A percentile compares a stretch with the other conserved stretches of the same genome.
phyloP scores from a whole-genome alignment of 2,329 filamentous ascomycete genomes.

The Botrytis sinoallii region DNA sequence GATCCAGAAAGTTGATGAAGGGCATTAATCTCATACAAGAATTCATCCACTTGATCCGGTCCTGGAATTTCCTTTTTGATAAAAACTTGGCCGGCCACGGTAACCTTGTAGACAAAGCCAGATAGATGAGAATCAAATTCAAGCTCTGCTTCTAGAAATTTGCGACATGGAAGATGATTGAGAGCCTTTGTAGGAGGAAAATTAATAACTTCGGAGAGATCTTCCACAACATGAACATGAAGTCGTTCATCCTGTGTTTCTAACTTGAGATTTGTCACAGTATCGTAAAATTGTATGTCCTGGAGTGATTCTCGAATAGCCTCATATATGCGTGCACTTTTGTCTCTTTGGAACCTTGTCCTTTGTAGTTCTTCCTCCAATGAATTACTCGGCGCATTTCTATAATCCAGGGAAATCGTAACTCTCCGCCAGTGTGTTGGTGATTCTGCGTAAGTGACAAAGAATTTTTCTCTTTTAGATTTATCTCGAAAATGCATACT shows the following conservation, averaged over 20 bases:
- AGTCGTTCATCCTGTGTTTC: conserved; percentile 83
- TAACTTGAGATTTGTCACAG: conserved; percentile 91
- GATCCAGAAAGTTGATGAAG: conserved; percentile 74
- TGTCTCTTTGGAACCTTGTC: conserved; percentile 82
- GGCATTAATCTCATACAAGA: conserved; percentile 95
- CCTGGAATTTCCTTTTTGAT: conserved; percentile 99
- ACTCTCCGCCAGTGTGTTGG: conserved; percentile 80
- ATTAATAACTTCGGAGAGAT: conserved; percentile 80
- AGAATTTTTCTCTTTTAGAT: conserved; percentile 94
- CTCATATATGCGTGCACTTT: conserved; percentile 90
- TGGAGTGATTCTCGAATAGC: conserved; percentile 85
- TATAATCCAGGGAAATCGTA: conserved; percentile 92
- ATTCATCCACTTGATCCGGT: conserved; percentile 92
- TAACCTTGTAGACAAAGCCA: conserved; percentile 95
- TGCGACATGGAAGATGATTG: conserved; percentile 65
- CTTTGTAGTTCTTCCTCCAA: conserved; percentile 78
- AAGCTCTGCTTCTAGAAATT: conserved; percentile 70
- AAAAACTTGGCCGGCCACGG: conserved; percentile 61
- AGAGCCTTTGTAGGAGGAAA: conserved; percentile 75
- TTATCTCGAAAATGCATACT: conserved; percentile 98
- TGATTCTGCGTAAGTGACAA: conserved; percentile 85
- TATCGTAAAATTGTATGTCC: conserved; percentile 96
- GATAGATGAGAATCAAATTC: conserved; percentile 90
- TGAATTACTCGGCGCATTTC: conserved; percentile 73
- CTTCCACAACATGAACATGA: conserved; percentile 97